These are phyloP conservation scores for Emergomyces orientalis DNA, from an alignment of 2,329 filamentous ascomycete genomes.

Conservation along the genomic window DNA sequence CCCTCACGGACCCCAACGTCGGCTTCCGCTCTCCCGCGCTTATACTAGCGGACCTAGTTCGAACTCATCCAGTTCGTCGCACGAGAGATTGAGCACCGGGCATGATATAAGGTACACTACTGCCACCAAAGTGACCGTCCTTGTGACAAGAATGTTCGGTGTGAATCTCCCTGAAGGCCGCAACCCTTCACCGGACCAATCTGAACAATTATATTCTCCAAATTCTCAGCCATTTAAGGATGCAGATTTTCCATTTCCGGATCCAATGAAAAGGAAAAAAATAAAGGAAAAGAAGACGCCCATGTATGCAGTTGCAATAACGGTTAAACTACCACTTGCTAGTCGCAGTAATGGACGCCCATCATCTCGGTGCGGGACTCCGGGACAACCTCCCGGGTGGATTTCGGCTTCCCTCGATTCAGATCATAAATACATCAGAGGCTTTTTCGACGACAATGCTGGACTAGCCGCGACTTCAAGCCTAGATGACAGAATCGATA, in stretches of 20 bases:
- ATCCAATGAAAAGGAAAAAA: conserved; percentile 35
- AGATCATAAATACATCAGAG: conserved; percentile 30
- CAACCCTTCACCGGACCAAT: conserved; percentile 27
- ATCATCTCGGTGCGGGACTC: conserved; percentile 28
- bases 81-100: conserved; percentile 21
- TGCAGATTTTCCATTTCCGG: conserved; percentile 31
- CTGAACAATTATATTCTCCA: conserved; percentile 25
- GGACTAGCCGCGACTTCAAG: conserved; percentile 41
- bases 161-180: conserved; percentile 43
- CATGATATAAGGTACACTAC: conserved; percentile 13
- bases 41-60: conserved; percentile 30
- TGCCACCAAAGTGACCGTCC: conserved; percentile 42
- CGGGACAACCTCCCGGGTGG: conserved; percentile 23
- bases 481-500: conserved; percentile 46
- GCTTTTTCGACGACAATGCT: conserved; percentile 32
- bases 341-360: conserved; percentile 28
- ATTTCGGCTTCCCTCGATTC: conserved; percentile 37
- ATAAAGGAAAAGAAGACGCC: conserved; percentile 46
- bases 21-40: conserved; percentile 29
- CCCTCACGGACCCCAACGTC: conserved; percentile 16
- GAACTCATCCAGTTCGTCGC: conserved; percentile 16
- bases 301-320: conserved; percentile 51
- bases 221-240: conserved; percentile 29
- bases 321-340: conserved; percentile 44
- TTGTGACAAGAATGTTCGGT: conserved; percentile 52